phyloP scores from a whole-genome alignment of 148 eudicot species.

The Pharnaceum exiguum region DNA sequence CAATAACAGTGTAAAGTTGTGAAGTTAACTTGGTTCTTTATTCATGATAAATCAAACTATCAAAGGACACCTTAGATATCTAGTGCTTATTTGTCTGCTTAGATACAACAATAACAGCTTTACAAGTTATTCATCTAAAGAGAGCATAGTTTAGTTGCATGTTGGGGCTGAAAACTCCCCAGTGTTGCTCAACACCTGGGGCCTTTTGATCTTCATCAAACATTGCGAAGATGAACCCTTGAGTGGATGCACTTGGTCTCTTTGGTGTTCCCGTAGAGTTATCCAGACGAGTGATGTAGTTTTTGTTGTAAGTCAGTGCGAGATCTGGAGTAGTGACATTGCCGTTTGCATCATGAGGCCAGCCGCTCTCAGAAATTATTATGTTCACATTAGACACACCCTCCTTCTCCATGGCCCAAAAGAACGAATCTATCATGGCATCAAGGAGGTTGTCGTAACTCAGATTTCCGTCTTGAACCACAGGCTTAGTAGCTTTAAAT shows the following conservation, averaged over 20 bases:
- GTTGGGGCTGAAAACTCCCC: conserved; percentile 32
- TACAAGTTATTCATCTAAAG: background rate
- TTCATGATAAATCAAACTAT: too few relatives aligned
- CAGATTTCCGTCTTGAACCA: conserved; percentile 25
- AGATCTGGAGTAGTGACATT: conserved; percentile 29
- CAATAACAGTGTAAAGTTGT: too few relatives aligned
- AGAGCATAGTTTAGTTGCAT: conserved; percentile 28
- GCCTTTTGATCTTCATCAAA: conserved; percentile 34
- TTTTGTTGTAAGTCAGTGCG: conserved; percentile 32
- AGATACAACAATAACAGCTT: too few relatives aligned
- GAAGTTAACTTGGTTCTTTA: too few relatives aligned
- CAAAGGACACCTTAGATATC: too few relatives aligned
- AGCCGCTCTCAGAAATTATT: conserved; percentile 33
- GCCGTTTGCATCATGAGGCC: conserved; percentile 46
- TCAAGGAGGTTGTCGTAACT: conserved; percentile 46
- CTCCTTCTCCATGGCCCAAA: conserved; percentile 37
- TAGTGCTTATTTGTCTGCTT: too few relatives aligned
- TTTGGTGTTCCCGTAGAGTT: conserved; percentile 28
- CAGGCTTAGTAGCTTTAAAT: conserved; percentile 9
- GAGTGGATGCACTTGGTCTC: conserved; percentile 22
- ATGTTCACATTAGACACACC: conserved; percentile 25
- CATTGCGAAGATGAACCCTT: conserved; percentile 42
- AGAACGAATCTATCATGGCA: conserved; percentile 38
- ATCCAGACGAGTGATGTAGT: conserved; percentile 10
- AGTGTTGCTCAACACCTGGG: conserved; percentile 30